Base-by-base conservation (phyloP, 2,329 filamentous ascomycete genomes). In the Curvularia hawaiiensis region DNA sequence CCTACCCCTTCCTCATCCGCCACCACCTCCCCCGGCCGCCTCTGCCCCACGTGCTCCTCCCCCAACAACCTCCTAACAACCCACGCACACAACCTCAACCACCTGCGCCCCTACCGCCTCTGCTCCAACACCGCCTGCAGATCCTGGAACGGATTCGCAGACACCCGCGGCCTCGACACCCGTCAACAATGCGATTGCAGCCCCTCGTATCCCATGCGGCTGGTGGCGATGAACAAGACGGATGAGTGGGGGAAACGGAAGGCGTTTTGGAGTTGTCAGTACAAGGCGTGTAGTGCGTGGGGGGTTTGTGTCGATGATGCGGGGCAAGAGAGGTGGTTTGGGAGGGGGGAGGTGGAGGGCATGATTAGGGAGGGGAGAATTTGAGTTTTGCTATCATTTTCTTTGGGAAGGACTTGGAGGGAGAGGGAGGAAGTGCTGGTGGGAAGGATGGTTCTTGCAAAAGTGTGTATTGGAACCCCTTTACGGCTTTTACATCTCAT, bases 181-280 rank as follows among this genome's bases (percentile, higher is more conserved):
- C 18, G 28, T 6, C 9, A 9, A 18, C 24, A 22, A 3, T 54
- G 52, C 9, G 16, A 35, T 1, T 54, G 52, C n/a, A 6, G 4
- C 10, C 24, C 39, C 3, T 12, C 31, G 40, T 10, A 11, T 10
- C 2, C 18, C 11, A 16, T 56, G 35, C 51, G 54, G 22, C 22
- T 56, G 5, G 30, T 49, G 10, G 49, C 35, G 3, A 56, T 43
- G 44, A 56, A 56, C 14, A 24, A 28, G n/a, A 9, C 2, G 20
- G 49, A 56, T 24, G 6, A 3, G 1, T 9, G 7, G 16, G 54
- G 49, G 2, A 24, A 49, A 4, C 8, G 43, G 4, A 8, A 49
- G 43, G 54, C 49, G 38, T 56, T 56, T 44, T 56, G 47, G n/a
- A 47, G 41, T 20, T 56, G 54, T 18, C 54, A 56, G 44, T 48